Base-by-base conservation (phyloP, 805 yeast species). In the Barnettozyma sp. region DNA sequence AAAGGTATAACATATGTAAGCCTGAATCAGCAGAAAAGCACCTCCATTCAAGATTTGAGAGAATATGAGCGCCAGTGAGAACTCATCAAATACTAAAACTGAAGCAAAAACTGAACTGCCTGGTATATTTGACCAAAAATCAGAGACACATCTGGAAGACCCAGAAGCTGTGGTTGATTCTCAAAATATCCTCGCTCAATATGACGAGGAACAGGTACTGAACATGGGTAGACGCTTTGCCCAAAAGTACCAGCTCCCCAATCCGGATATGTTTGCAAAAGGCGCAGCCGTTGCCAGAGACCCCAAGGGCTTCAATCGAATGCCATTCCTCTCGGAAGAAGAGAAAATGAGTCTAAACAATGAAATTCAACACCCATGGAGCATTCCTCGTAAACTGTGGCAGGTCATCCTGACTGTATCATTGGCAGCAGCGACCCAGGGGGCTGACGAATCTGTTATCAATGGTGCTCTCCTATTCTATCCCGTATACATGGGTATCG, bases 361-460 rank as follows among this genome's bases (percentile, higher is more conserved):
- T 34, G 87, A 71, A 41, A 49, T 49, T 18, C 55, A 63, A 21
- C 68, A 65, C 29, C 71, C 69, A 13, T 73, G 69, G 74, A 55
- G 54, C 26, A 54, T 60, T 40, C 62, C 62, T 16, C 44, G 49
- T 8, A 73, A 67, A 40, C 61, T 80, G 46, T 55, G 71, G 42
- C 73, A 63, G 40, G 72, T 79, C 38, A 73, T 80, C 36, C 67
- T 76, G 11, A 69, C 78, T 45, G 76, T 81, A n/a, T 78, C 86
- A 2, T 68, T 79, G 73, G 81, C 83, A 35, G 88, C 87, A 15
- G 82, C 82, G 15, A 81, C 79, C 26, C 86, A 79, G 55, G 87
- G 88, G 56, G 79, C 81, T 78, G 87, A 81, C 58, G 85, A 81
- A 55, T 65, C 83, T 5, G 85, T 81, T 16, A 73, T 80, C 41